A percentile compares a stretch with the other conserved stretches of the same genome.
phyloP scores from a whole-genome alignment of 345 rosid genomes.

The Euclidium syriacum region DNA sequence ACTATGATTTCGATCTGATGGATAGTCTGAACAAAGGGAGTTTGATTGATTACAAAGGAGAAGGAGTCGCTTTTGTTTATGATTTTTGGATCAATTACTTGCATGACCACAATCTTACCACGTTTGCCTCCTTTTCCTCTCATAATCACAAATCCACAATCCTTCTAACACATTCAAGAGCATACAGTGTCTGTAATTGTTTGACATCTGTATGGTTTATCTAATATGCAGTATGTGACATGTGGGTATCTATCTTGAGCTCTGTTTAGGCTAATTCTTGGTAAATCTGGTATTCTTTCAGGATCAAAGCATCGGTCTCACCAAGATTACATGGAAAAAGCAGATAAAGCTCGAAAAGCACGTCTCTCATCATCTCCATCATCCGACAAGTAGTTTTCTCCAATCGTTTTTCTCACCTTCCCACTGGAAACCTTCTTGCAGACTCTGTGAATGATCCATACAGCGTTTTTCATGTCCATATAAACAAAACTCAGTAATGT shows the following conservation, averaged over 20 bases:
- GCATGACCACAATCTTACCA: background rate
- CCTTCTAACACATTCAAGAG: background rate
- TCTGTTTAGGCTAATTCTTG: too few species aligned
- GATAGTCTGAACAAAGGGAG: background rate
- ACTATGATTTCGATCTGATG: background rate
- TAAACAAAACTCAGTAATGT: conserved; percentile 12
- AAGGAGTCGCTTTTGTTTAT: background rate
- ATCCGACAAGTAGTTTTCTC: conserved; percentile 30
- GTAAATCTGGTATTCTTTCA: conserved; percentile 2
- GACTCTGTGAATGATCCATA: conserved; percentile 4
- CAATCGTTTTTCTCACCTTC: background rate
- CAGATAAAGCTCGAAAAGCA: conserved; percentile 63
- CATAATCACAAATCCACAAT: background rate
- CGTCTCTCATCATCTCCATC: conserved; percentile 47
- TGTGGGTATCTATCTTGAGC: background rate
- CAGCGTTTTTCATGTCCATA: background rate
- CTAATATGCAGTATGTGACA: background rate
- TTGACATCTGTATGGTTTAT: background rate
- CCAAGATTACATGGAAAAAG: conserved; percentile 83
- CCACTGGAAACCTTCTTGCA: background rate
- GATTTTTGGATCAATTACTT: background rate
- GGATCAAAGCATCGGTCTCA: conserved; percentile 73
- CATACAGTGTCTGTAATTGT: background rate
- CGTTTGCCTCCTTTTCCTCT: background rate
- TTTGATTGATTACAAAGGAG: background rate